phyloP scores from a whole-genome alignment of 495 filamentous ascomycete genomes.

The Penicillium lagena region DNA sequence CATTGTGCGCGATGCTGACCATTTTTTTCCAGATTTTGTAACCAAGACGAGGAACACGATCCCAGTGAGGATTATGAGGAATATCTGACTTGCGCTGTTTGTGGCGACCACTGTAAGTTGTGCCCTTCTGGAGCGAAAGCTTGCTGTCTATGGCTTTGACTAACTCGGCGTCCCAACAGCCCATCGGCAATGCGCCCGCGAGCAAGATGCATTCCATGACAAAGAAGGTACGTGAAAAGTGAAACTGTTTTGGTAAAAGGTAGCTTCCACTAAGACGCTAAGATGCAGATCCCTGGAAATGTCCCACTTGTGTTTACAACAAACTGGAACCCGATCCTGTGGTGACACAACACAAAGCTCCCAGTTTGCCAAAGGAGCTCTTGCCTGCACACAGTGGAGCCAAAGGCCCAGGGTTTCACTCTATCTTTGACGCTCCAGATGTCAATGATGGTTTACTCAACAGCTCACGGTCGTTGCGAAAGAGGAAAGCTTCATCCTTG shows the following conservation, averaged over 20 bases:
- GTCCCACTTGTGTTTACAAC: conserved; percentile 66
- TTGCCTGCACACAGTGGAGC: conserved; percentile 64
- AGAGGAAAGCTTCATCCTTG: conserved; percentile 64
- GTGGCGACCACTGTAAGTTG: conserved; percentile 82
- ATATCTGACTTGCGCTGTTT: conserved; percentile 71
- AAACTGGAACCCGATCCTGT: conserved; percentile 48
- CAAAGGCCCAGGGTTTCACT: conserved; percentile 73
- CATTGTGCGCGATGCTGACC: conserved; percentile 13
- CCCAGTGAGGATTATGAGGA: conserved; percentile 84
- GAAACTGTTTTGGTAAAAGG: neutral
- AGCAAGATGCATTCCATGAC: conserved; percentile 62
- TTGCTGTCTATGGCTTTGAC: conserved; percentile 24
- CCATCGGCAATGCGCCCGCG: conserved; percentile 89
- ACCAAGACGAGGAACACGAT: conserved; percentile 77
- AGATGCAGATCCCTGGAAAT: conserved; percentile 64
- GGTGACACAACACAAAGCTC: conserved; percentile 31
- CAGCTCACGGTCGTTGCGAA: conserved; percentile 78
- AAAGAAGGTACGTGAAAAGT: conserved; percentile 53
- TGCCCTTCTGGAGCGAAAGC: conserved; percentile 17
- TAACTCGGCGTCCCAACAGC: conserved; percentile 44
- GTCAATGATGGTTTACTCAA: conserved; percentile 78
- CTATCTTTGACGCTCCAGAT: conserved; percentile 64
- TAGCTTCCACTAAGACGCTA: conserved; percentile 8
- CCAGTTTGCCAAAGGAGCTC: conserved; percentile 63
- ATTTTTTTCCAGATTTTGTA: conserved; percentile 56